Base-by-base conservation (phyloP, 352 stramenopile genomes). In the Globisporangium megalacanthum region DNA sequence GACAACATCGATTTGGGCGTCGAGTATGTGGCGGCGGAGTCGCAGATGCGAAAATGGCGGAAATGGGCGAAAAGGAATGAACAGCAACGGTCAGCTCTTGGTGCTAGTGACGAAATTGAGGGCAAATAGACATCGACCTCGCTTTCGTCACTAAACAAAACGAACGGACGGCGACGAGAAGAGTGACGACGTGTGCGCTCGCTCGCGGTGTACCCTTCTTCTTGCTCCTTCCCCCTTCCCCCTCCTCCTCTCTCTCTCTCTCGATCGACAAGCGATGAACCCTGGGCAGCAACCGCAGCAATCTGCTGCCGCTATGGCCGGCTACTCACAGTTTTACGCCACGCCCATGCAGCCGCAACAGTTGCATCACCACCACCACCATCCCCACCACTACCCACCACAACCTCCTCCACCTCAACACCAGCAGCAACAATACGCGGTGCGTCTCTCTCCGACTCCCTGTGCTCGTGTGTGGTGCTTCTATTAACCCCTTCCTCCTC, bases 321-420 rank as follows among this genome's bases (percentile, higher is more conserved):
- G 79, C 44, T 89, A 88, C 56, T 71, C 79, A 17, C 77, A 80
- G 29, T 88, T 89, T 65, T 88, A 88, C 68, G 66, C 64, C 49
- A 66, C 75, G 10, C 61, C 71, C 2, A 14, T 51, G 17, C 58
- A 59, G 52, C 25, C 44, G 10, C 58, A 57, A 41, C 39, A 52
- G 6, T 31, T 20, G 6, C 57, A 58, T 39, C 20, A 46, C 7
- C 52, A 54, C 8, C 58, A 56, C 42, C 33, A 60, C 13, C 45
- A 60, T 17, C 44, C 49, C 3, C 44, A 54, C 19, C 42, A 35
- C 9, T 51, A 53, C 15, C 46, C 58, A 3, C 47, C 37, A 10
- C 49, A 53, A 25, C 25, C 25, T 29, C 25, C 25, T 29, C 25
- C 25, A 29, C 4, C 25, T 29, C 52, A 53, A 20, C 53, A 55